Percentiles rank a stretch among this genome's conserved stretches.
These are phyloP conservation scores for Lepiota venenata DNA, from an alignment of 768 basidiomycete species.

Conservation along the genomic window DNA sequence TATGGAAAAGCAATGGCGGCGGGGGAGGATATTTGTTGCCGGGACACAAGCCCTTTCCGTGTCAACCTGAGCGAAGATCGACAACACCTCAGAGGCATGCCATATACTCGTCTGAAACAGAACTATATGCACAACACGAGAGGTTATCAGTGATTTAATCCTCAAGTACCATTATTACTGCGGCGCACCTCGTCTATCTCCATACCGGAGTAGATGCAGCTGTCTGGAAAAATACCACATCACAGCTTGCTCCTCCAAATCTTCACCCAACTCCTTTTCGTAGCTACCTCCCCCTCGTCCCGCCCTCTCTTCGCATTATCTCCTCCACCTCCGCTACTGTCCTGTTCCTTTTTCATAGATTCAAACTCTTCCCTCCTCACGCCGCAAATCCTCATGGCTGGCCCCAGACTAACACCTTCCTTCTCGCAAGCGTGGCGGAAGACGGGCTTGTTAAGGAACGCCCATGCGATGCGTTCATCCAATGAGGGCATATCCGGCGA, in stretches of 20 bases:
- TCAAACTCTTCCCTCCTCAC: constrained; percentile 16
- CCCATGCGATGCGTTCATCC: constrained; percentile 42
- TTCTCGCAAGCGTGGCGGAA: constrained; percentile 35
- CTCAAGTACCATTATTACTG: no score
- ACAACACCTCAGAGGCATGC: no score
- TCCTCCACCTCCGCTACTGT: constrained; percentile 8
- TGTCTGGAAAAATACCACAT: neutral
- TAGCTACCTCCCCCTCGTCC: neutral
- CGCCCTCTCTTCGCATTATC: constrained; percentile 8
- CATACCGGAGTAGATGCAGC: neutral
- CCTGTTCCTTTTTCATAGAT: constrained; percentile 13
- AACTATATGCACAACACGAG: no score
- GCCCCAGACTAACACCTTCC: constrained; percentile 35
- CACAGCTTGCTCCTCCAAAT: constrained; percentile 11
- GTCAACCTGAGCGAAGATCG: no score
- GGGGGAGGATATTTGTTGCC: no score
- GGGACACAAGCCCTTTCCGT: no score
- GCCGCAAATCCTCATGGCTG: constrained; percentile 23
- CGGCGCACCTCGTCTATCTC: neutral
- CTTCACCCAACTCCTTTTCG: constrained; percentile 8
- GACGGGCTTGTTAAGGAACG: constrained; percentile 31
- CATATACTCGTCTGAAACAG: no score
- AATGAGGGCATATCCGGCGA: constrained; percentile 30
- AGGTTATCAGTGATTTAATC: no score
- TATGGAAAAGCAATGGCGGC: no score